phyloP scores from a whole-genome alignment of 2,329 filamentous ascomycete genomes.

The Chlorencoelia australis region DNA sequence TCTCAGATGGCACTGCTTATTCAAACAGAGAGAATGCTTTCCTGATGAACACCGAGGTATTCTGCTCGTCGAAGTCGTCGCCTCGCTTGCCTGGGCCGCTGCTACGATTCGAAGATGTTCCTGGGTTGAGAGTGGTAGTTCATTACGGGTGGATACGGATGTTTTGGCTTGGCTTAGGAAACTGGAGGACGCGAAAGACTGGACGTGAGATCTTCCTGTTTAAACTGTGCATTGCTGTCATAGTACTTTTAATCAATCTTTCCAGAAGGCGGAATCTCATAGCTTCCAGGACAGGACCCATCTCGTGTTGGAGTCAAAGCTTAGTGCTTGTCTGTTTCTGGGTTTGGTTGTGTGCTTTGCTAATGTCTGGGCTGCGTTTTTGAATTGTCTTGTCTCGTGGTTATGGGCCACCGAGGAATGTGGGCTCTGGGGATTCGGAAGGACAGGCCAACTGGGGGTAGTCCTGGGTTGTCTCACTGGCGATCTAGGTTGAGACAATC shows the following conservation, averaged over 20 bases:
- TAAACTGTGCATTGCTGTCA: slow-evolving; percentile 12
- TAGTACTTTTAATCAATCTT: no score
- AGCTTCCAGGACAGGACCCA: slow-evolving; percentile 55
- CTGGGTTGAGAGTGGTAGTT: slow-evolving; percentile 1
- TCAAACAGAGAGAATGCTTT: slow-evolving; percentile 61
- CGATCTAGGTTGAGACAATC: slow-evolving; percentile 17
- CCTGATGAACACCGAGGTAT: slow-evolving; percentile 20
- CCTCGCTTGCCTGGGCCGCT: slow-evolving; percentile 14
- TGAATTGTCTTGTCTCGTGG: slow-evolving; percentile 12
- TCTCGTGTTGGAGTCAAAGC: slow-evolving; percentile 90
- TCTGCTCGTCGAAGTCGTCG: slow-evolving; percentile 13
- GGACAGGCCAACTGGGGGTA: slow-evolving; percentile 25
- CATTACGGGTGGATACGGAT: slow-evolving; percentile 9
- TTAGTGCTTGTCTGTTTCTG: slow-evolving; percentile 65
- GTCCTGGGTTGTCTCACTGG: slow-evolving; percentile 24
- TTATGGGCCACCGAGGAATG: neutral
- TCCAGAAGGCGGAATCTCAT: slow-evolving; percentile 10
- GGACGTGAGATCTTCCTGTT: slow-evolving; percentile 19
- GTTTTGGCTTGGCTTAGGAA: slow-evolving; percentile 1
- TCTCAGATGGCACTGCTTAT: slow-evolving; percentile 75
- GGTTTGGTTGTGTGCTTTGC: slow-evolving; percentile 16
- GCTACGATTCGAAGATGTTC: neutral
- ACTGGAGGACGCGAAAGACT: slow-evolving; percentile 14
- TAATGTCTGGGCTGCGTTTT: slow-evolving; percentile 6
- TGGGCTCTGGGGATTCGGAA: slow-evolving; percentile 1